Evolutionary conservation across 305 asterid genomes (phyloP).

Genomic region (Ruellia speciosa): DNA sequence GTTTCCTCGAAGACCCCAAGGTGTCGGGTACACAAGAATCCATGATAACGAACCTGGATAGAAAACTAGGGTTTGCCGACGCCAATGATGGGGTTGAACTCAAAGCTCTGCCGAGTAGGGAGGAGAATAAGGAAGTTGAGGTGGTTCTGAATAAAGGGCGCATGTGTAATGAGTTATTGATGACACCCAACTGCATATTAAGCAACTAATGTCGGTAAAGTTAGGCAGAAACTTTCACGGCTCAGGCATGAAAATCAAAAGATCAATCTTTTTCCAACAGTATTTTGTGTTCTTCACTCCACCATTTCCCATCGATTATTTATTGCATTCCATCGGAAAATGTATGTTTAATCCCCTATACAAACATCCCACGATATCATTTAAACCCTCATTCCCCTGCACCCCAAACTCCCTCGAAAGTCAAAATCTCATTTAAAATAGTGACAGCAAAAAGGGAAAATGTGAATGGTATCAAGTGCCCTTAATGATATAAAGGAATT

Average conservation of each 20-base stretch:
- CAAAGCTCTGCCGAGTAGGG: neutral
- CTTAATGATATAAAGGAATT: no score
- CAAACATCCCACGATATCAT: no score
- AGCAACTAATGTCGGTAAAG: neutral
- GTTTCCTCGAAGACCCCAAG: conserved; percentile 31
- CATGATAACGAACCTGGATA: conserved; percentile 13
- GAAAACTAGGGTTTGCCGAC: neutral
- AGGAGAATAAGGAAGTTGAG: neutral
- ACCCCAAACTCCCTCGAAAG: no score
- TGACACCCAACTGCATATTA: neutral
- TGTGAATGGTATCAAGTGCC: no score
- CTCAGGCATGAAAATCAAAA: neutral
- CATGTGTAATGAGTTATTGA: neutral
- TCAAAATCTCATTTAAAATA: no score
- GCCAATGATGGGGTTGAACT: neutral
- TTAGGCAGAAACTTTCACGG: neutral
- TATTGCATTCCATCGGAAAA: no score
- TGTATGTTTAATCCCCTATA: no score
- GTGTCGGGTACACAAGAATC: conserved; percentile 26
- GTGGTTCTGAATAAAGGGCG: conserved; percentile 2
- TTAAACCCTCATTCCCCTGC: no score
- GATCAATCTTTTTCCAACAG: no score
- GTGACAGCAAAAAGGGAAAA: no score
- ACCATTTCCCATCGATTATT: neutral
- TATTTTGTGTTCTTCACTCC: no score